Evolutionary conservation across 352 stramenopile genomes (phyloP), one percentile per base, ranked within the genome.

Genomic region (Globisporangium nagaii): DNA sequence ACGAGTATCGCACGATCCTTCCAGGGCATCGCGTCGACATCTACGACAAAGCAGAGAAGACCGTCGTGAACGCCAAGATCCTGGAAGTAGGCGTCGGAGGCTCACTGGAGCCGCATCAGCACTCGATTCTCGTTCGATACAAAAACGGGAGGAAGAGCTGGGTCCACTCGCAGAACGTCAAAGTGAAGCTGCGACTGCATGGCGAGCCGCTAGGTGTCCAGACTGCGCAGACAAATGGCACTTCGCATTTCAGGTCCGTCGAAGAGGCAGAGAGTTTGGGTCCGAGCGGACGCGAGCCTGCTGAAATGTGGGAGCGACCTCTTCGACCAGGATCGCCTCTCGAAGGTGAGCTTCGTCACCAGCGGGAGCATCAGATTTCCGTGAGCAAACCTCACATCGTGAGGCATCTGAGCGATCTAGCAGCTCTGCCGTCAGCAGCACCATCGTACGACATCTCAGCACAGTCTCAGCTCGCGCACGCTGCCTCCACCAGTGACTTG

Each of bases 121-220:
- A 44, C 0, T 56, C 45, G 5, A 43, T 72, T 12, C 35, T 73
- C 2, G 60, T 75, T 15, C 56, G 64, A 15, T 70, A 56, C 43
- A 72, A 72, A 11, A 57, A 71, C 28, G 63, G 60, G 17, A 35
- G 47, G 10, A 68, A 66, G 25, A 39, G 45, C 13, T 73, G 67
- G 67, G 40, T 73, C 22, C 28, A 68, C 27, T 20, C 61, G 3
- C 48, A 60, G n/a, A 51, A 37, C 17, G 46, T 43, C 11, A 75
- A 70, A 25, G 36, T 73, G 20, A 72, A 65, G 45, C 35, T 73
- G 31, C 57, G 64, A 31, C 40, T 73, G 34, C 57, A 67, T 25
- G 63, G 58, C 5, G 45, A 61, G 2, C 19, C 47, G 2, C 27
- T 55, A 12, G 31, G 36, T n/a, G 19, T 30, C 22, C n/a, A 19